A percentile compares a stretch with the other conserved stretches of the same genome.
Conservation (phyloP, 2,329 filamentous ascomycete genomes). For the Aspergillus sp. region DNA sequence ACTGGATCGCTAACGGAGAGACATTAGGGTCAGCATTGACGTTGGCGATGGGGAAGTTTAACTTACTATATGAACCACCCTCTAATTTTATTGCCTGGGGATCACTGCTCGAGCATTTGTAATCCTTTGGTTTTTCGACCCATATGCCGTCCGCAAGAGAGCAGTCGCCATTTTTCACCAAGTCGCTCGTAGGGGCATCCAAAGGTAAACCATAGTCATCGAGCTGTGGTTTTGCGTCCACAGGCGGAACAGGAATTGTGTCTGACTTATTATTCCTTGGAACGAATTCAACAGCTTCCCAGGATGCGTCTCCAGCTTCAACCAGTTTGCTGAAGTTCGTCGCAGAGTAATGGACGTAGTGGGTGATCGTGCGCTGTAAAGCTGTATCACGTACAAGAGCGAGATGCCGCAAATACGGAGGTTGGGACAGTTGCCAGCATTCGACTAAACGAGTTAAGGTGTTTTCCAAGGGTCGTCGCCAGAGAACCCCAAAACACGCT, state of each 20-base stretch:
- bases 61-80: slow-evolving; percentile 36
- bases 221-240: slow-evolving; percentile 34
- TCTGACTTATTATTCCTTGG: slow-evolving; percentile 32
- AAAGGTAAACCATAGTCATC: slow-evolving; percentile 52
- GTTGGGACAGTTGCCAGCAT: slow-evolving; percentile 59
- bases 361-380: slow-evolving; percentile 47
- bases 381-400: slow-evolving; percentile 56
- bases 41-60: not conserved
- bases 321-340: slow-evolving; percentile 55
- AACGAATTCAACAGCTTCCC: slow-evolving; percentile 53
- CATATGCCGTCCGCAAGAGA: slow-evolving; percentile 44
- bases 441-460: slow-evolving; percentile 54
- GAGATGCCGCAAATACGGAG: slow-evolving; percentile 56
- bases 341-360: slow-evolving; percentile 58
- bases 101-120: slow-evolving; percentile 37
- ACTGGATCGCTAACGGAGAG: slow-evolving; percentile 3
- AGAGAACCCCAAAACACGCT: slow-evolving; percentile 51
- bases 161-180: slow-evolving; percentile 43
- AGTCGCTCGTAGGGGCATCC: slow-evolving; percentile 31
- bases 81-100: slow-evolving; percentile 27
- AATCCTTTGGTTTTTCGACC: slow-evolving; percentile 32
- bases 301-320: slow-evolving; percentile 49
- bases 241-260: slow-evolving; percentile 27
- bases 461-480: slow-evolving; percentile 56
- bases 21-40: not conserved